phyloP scores from a whole-genome alignment of 345 rosid species.

The Bretschneidera sinensis region DNA sequence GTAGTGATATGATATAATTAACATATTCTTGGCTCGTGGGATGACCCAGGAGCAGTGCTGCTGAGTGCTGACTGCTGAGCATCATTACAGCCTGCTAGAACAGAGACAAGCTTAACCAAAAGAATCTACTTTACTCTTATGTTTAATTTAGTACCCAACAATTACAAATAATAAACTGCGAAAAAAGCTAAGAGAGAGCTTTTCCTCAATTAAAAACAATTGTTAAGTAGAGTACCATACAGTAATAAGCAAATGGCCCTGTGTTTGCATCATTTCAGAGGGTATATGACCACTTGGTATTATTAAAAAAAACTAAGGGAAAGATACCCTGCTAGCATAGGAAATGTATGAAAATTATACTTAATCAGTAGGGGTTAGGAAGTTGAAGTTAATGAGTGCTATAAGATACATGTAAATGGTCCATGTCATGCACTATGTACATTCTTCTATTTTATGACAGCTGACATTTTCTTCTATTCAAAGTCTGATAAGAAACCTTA shows the following conservation, averaged over 20 bases:
- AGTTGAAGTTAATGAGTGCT: neutral
- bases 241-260: neutral
- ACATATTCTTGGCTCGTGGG: no score
- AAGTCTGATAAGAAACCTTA: no score
- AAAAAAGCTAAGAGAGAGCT: neutral
- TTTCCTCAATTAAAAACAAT: no score
- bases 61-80: no score
- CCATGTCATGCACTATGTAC: no score
- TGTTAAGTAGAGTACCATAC: neutral
- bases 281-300: no score
- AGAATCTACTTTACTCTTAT: neutral
- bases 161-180: no score
- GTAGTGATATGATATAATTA: no score
- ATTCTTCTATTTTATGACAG: no score
- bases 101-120: neutral
- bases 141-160: neutral
- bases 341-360: no score
- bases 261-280: neutral
- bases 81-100: neutral
- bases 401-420: neutral
- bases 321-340: neutral
- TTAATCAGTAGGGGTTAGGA: neutral
- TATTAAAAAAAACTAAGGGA: neutral
- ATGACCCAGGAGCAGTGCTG: no score
- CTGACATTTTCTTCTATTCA: no score